Base-by-base conservation (phyloP, 768 basidiomycete genomes). In the Termitomyces sp. region DNA sequence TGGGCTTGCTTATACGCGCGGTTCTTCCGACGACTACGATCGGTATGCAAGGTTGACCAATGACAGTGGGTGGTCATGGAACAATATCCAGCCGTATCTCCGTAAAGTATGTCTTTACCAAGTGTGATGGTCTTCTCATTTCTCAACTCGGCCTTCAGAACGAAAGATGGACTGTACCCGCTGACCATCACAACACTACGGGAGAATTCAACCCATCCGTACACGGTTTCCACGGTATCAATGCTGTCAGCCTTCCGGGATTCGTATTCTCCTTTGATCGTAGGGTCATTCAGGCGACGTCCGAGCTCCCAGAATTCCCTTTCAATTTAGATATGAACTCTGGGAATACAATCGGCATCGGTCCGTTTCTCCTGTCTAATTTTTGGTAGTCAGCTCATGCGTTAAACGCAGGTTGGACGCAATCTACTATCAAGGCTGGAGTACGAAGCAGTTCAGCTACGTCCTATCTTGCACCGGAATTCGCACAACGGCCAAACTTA, bases 31-130 rank as follows among this genome's bases (percentile, higher is more conserved):
- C 5, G 73, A 73, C 48, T 73, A 63, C 47, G 66, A 74, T 58
- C 64, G 68, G 8, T 73, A 63, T 57, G 73, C 70, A 12, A 54
- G 31, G 1, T 35, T 72, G 11, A 67, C 69, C 33, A 64, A 64
- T 3, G 71, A 72, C 43, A 49, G 50, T 4, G 68, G 71, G 0
- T 73, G 70, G 68, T 68, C 62, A 12, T 73, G 72, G 73, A 56
- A 71, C n/a, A 64, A 55, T 19, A 44, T 73, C 5, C 57, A 66
- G 47, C 67, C 60, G 0, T 71, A 71, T 56, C 57, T 70, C 53
- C 41, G 55, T 53, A 66, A 61, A 50, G 68, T 63, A 53, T 50
- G 59, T 57, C 50, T 26, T n/a, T 35, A 10, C 47, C 41, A 14
- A 21, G 1, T 38, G 19, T 21, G 10, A 12, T 46, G 8, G 12